These are phyloP conservation scores for Elsinoe necatrix DNA, from an alignment of 2,329 filamentous ascomycete species.

Conservation along the genomic window DNA sequence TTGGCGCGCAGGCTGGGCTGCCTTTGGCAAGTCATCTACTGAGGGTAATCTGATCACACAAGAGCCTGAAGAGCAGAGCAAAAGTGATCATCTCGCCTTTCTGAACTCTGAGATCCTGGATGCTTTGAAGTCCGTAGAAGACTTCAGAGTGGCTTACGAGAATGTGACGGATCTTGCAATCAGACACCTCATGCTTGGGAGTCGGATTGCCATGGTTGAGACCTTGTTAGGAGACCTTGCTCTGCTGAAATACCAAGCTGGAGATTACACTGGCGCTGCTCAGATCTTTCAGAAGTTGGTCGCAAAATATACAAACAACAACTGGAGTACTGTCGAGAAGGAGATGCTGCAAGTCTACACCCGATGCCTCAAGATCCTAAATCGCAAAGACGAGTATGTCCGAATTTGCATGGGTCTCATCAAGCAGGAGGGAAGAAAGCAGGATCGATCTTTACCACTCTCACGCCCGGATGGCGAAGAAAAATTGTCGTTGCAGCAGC, in stretches of 20 bases:
- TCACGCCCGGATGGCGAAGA: not conserved
- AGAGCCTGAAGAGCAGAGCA: not conserved
- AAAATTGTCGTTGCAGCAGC: slow-evolving; percentile 28
- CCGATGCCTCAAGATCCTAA: slow-evolving; percentile 67
- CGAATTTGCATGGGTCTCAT: slow-evolving; percentile 64
- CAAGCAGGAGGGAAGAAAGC: not conserved
- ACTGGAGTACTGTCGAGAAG: slow-evolving; percentile 72
- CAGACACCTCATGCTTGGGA: slow-evolving; percentile 72
- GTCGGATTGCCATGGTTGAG: slow-evolving; percentile 68
- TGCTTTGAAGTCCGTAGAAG: slow-evolving; percentile 30
- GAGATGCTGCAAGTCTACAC: slow-evolving; percentile 82
- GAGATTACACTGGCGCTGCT: slow-evolving; percentile 65
- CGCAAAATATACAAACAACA: slow-evolving; percentile 66
- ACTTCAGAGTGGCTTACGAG: slow-evolving; percentile 36
- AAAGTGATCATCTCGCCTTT: slow-evolving; percentile 4
- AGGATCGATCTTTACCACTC: not conserved
- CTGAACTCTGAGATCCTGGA: slow-evolving; percentile 25
- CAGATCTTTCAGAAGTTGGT: slow-evolving; percentile 71
- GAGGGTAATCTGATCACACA: slow-evolving; percentile 25
- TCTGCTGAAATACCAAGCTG: slow-evolving; percentile 56
- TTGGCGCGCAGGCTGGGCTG: slow-evolving; percentile 70
- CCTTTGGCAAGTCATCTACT: slow-evolving; percentile 22
- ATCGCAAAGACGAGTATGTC: slow-evolving; percentile 70
- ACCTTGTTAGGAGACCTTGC: slow-evolving; percentile 76
- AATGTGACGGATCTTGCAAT: slow-evolving; percentile 74